Conservation (phyloP, 2,329 filamentous ascomycete genomes). For the Pseudocercospora vitis region DNA sequence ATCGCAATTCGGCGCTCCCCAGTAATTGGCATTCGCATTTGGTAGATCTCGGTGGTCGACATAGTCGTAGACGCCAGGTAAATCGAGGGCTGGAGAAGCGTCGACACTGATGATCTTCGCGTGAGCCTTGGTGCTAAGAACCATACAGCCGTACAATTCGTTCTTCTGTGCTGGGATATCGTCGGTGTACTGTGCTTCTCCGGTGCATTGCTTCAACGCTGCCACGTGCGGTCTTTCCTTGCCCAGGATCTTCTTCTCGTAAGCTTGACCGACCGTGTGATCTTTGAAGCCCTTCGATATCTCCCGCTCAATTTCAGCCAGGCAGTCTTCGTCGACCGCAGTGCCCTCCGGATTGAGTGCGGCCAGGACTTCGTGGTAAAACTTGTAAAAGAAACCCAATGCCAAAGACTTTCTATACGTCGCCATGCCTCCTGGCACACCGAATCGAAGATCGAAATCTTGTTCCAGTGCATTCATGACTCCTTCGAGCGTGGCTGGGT, state of each 20-base stretch:
- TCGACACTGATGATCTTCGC: conserved; percentile 82
- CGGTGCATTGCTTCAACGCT: conserved; percentile 88
- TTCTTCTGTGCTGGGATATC: conserved; percentile 86
- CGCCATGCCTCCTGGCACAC: conserved; percentile 95
- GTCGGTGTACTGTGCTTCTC: conserved; percentile 94
- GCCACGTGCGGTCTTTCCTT: conserved; percentile 85
- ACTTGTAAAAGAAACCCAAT: conserved; percentile 92
- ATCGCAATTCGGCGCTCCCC: conserved; percentile 81
- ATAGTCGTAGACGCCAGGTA: conserved; percentile 81
- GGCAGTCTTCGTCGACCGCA: conserved; percentile 68
- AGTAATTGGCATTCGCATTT: conserved; percentile 77
- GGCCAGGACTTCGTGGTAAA: conserved; percentile 84
- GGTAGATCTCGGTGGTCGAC: conserved; percentile 83
- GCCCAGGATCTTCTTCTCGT: conserved; percentile 79
- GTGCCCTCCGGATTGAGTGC: conserved; percentile 53
- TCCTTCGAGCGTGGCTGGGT: conserved; percentile 81
- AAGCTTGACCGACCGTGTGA: conserved; percentile 69
- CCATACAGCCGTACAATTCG: conserved; percentile 83
- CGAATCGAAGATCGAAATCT: conserved; percentile 85
- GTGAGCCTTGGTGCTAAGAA: conserved; percentile 83
- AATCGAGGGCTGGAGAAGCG: conserved; percentile 70
- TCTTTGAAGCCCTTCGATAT: conserved; percentile 82
- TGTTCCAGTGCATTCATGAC: conserved; percentile 84
- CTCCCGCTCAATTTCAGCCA: conserved; percentile 79
- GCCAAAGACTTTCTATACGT: conserved; percentile 91